Conservation (phyloP, 768 basidiomycete genomes). For the Lyophyllum decastes region DNA sequence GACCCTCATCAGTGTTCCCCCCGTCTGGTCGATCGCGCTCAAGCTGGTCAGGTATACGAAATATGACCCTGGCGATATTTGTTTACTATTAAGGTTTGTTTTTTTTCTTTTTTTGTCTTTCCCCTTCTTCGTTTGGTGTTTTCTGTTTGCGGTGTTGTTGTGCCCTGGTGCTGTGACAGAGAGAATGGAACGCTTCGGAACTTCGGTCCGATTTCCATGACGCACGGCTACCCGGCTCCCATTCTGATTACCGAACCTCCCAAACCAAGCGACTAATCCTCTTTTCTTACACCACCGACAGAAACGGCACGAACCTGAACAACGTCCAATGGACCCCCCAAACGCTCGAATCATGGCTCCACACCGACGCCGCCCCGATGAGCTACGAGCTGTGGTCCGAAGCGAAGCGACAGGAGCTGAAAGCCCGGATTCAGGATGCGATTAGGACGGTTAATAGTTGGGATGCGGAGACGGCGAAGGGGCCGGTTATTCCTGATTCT, state of each 20-base stretch:
- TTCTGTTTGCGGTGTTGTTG: not conserved
- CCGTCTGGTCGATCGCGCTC: slow-evolving; percentile 72
- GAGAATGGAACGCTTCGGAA: too few species aligned
- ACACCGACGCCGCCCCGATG: slow-evolving; percentile 63
- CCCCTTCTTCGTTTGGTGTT: too few species aligned
- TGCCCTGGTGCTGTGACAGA: not conserved
- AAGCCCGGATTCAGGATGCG: slow-evolving; percentile 55
- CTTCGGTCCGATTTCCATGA: too few species aligned
- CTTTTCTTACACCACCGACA: too few species aligned
- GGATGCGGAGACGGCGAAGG: slow-evolving; percentile 10
- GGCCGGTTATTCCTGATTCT: slow-evolving; percentile 1
- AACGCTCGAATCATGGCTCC: slow-evolving; percentile 58
- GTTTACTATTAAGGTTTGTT: slow-evolving; percentile 62
- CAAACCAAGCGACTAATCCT: too few species aligned
- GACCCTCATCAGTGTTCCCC: slow-evolving; percentile 59
- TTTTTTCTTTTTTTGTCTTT: not conserved
- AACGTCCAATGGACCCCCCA: slow-evolving; percentile 56
- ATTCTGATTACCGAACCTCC: too few species aligned
- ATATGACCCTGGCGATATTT: slow-evolving; percentile 66
- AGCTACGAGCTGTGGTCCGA: slow-evolving; percentile 51
- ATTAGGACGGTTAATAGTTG: slow-evolving; percentile 36
- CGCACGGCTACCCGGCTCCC: too few species aligned
- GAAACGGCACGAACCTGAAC: slow-evolving; percentile 55
- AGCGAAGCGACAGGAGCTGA: slow-evolving; percentile 43
- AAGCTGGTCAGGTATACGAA: slow-evolving; percentile 70